Percentiles rank a stretch among this genome's conserved stretches.
phyloP scores from a whole-genome alignment of 306 rosid genomes.

The Quercus rubra region DNA sequence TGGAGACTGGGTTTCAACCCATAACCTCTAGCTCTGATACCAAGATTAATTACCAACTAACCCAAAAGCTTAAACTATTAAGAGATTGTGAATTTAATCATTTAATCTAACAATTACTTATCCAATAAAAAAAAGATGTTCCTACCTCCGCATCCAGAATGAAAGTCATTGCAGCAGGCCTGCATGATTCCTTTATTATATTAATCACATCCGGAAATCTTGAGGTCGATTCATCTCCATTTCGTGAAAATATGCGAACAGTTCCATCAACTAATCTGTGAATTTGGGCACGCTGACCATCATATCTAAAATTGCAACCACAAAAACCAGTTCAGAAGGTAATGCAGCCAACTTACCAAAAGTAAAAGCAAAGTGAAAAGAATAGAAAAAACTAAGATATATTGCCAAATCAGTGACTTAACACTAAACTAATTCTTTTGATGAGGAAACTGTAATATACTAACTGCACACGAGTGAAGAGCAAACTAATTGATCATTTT shows the following conservation, averaged over 20 bases:
- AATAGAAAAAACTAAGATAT: neutral
- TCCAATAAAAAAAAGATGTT: neutral
- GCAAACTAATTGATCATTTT: neutral
- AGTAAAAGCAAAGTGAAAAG: conserved; percentile 1
- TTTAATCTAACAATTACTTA: too few relatives aligned
- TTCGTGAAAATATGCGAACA: conserved; percentile 67
- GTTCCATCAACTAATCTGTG: conserved; percentile 81
- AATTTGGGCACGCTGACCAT: conserved; percentile 97
- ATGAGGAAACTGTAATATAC: neutral
- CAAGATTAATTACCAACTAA: too few relatives aligned
- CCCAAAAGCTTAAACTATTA: too few relatives aligned
- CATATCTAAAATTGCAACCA: conserved; percentile 58
- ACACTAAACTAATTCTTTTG: neutral
- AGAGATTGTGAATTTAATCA: too few relatives aligned
- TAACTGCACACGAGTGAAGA: neutral
- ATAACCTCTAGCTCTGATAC: too few relatives aligned
- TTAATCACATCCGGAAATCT: conserved; percentile 83
- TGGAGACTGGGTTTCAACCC: too few relatives aligned
- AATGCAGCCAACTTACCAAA: neutral
- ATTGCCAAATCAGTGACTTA: neutral
- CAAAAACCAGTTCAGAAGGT: conserved; percentile 10
- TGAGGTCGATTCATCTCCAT: conserved; percentile 79
- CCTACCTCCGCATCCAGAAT: conserved; percentile 80
- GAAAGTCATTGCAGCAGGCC: conserved; percentile 65
- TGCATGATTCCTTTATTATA: conserved; percentile 57